Conservation (phyloP, 1,284 basidiomycete species). For the Stereum hirsutum region DNA sequence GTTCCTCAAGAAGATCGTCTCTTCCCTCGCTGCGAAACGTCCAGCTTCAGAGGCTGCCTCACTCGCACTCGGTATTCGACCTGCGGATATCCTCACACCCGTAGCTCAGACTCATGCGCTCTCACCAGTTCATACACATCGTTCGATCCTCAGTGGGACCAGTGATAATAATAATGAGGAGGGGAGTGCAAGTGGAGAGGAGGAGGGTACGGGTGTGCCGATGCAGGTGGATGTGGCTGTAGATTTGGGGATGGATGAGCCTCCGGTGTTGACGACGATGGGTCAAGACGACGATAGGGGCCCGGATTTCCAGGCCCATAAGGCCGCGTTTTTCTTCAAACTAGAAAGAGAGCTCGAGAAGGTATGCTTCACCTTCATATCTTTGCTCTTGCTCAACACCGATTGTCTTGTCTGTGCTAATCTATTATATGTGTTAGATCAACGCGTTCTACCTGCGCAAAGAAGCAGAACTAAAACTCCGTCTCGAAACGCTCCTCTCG, state of each 20-base stretch:
- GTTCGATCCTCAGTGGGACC: not conserved
- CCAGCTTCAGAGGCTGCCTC: constrained; percentile 86
- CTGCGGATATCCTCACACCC: constrained; percentile 42
- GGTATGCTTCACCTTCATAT: constrained; percentile 33
- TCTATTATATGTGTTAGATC: too few species aligned
- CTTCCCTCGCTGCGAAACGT: constrained; percentile 88
- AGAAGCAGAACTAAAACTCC: constrained; percentile 89
- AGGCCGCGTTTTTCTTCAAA: constrained; percentile 99
- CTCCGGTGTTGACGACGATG: constrained; percentile 49
- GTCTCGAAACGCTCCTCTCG: constrained; percentile 88
- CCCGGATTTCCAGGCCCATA: constrained; percentile 84
- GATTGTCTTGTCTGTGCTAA: too few species aligned
- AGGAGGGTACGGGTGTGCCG: too few species aligned
- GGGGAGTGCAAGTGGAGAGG: too few species aligned
- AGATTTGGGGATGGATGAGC: constrained; percentile 34
- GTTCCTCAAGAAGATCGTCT: constrained; percentile 97
- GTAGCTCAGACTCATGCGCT: constrained; percentile 9
- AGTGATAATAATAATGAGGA: not conserved
- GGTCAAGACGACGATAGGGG: constrained; percentile 62
- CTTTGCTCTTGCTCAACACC: constrained; percentile 3
- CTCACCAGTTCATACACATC: constrained; percentile 2
- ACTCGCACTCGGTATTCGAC: constrained; percentile 77
- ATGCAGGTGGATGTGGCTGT: constrained; percentile 15
- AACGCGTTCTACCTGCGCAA: constrained; percentile 99
- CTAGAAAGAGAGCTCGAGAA: constrained; percentile 97